phyloP scores from a whole-genome alignment of 2,329 filamentous ascomycete species.

The Knoxdaviesia capensis region DNA sequence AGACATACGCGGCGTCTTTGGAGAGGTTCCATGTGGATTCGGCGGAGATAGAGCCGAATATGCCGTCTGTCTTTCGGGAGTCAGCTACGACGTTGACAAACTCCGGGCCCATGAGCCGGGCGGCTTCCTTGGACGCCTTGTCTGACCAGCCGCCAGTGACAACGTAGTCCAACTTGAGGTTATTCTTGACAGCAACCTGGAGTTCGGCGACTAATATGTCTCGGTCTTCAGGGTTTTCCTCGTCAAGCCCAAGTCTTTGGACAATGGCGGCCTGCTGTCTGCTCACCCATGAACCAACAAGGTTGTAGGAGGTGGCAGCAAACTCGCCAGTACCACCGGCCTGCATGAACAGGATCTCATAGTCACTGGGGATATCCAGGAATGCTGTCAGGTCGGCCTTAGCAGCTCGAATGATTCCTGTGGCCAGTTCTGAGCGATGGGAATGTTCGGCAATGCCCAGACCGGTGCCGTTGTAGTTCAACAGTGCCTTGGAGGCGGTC shows the following conservation, averaged over 20 bases:
- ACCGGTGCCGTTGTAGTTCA: constrained; percentile 66
- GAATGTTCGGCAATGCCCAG: constrained; percentile 79
- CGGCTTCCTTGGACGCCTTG: constrained; percentile 73
- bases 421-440: constrained; percentile 64
- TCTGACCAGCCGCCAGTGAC: constrained; percentile 77
- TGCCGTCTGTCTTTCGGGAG: constrained; percentile 42
- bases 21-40: constrained; percentile 60
- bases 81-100: constrained; percentile 67
- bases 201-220: constrained; percentile 17
- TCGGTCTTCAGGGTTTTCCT: constrained; percentile 18
- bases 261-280: constrained; percentile 40
- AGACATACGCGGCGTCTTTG: constrained; percentile 51
- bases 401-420: constrained; percentile 57
- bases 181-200: constrained; percentile 41
- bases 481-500: constrained; percentile 51
- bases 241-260: constrained; percentile 25
- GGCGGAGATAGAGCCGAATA: constrained; percentile 68
- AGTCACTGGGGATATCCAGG: constrained; percentile 67
- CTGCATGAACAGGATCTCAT: constrained; percentile 79
- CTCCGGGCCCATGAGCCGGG: constrained; percentile 54
- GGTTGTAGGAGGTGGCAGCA: constrained; percentile 64
- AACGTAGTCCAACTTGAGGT: constrained; percentile 73
- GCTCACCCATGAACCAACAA: constrained; percentile 67
- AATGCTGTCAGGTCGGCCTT: constrained; percentile 54
- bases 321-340: constrained; percentile 76